These are phyloP conservation scores for Pyrrhoderma noxium DNA, from an alignment of 1,284 basidiomycete species.

Conservation along the genomic window DNA sequence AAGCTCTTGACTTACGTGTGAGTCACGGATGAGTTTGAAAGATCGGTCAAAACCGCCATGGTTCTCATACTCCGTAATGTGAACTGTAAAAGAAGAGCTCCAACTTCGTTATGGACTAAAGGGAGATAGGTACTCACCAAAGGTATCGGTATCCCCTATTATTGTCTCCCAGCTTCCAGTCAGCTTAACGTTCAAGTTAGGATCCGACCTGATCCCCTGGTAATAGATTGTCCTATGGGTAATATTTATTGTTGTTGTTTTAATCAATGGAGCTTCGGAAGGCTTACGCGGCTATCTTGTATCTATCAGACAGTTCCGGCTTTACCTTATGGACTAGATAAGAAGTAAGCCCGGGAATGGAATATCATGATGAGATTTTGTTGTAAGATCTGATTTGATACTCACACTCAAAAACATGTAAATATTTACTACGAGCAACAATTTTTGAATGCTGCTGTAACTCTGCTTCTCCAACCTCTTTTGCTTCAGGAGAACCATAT, in stretches of 20 bases:
- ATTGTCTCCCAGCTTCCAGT: slow-evolving; percentile 88
- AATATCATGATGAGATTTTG: not conserved
- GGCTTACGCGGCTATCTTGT: slow-evolving; percentile 80
- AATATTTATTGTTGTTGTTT: not conserved
- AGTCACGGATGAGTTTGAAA: slow-evolving; percentile 48
- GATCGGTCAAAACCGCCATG: slow-evolving; percentile 79
- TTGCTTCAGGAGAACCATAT: slow-evolving; percentile 80
- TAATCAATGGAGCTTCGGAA: not conserved
- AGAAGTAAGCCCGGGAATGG: not conserved
- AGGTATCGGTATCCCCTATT: slow-evolving; percentile 83
- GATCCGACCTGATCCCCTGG: slow-evolving; percentile 64
- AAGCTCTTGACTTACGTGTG: slow-evolving; percentile 42
- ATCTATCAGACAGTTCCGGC: slow-evolving; percentile 71
- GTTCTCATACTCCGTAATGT: slow-evolving; percentile 87
- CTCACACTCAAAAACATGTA: slow-evolving; percentile 84
- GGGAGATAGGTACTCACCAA: slow-evolving; percentile 38
- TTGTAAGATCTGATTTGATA: slow-evolving; percentile 8
- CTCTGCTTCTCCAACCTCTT: slow-evolving; percentile 71
- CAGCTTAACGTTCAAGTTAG: slow-evolving; percentile 73
- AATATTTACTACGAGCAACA: slow-evolving; percentile 81
- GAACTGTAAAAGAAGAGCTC: slow-evolving; percentile 35
- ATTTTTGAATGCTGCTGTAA: slow-evolving; percentile 75
- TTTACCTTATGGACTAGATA: slow-evolving; percentile 72
- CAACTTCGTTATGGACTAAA: not conserved
- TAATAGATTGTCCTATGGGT: slow-evolving; percentile 59